Percentiles rank a stretch among this genome's conserved stretches.
phyloP scores from a whole-genome alignment of 2,329 filamentous ascomycete species.

The Dactylellina leptospora region DNA sequence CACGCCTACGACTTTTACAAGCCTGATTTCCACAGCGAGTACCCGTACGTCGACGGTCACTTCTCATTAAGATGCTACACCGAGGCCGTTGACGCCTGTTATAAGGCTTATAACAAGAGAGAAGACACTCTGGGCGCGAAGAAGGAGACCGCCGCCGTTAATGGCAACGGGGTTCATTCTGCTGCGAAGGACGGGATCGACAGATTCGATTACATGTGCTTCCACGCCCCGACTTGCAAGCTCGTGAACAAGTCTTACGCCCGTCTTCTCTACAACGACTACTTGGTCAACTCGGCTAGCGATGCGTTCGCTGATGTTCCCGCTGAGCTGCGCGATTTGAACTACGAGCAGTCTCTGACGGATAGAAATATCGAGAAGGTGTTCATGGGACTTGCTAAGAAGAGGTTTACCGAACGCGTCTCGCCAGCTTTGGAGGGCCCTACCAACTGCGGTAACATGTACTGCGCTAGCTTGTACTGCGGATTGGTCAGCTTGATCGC shows the following conservation, averaged over 20 bases:
- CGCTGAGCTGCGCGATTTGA: conserved; percentile 77
- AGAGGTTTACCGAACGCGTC: conserved; percentile 81
- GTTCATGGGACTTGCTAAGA: conserved; percentile 84
- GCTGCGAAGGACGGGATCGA: conserved; percentile 72
- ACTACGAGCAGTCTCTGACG: conserved; percentile 79
- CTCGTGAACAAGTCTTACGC: conserved; percentile 85
- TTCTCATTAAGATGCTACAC: conserved; percentile 84
- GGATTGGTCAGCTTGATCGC: conserved; percentile 70
- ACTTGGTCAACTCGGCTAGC: conserved; percentile 73
- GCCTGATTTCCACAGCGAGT: conserved; percentile 86
- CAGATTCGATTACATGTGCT: conserved; percentile 82
- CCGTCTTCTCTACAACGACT: conserved; percentile 86
- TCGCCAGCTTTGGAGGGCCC: conserved; percentile 77
- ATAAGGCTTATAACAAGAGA: conserved; percentile 80
- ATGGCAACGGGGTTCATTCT: conserved; percentile 59
- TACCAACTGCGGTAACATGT: conserved; percentile 76
- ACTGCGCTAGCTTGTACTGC: conserved; percentile 69
- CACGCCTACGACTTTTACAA: conserved; percentile 92
- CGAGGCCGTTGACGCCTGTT: conserved; percentile 80
- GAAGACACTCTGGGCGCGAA: conserved; percentile 69
- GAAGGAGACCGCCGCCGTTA: conserved; percentile 62
- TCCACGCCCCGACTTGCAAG: conserved; percentile 89
- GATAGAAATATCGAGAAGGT: conserved; percentile 88
- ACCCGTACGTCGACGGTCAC: conserved; percentile 84
- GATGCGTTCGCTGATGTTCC: conserved; percentile 77